A percentile compares a stretch with the other conserved stretches of the same genome.
Conservation (phyloP, 2,329 filamentous ascomycete species). For the Alternaria gansuensis region DNA sequence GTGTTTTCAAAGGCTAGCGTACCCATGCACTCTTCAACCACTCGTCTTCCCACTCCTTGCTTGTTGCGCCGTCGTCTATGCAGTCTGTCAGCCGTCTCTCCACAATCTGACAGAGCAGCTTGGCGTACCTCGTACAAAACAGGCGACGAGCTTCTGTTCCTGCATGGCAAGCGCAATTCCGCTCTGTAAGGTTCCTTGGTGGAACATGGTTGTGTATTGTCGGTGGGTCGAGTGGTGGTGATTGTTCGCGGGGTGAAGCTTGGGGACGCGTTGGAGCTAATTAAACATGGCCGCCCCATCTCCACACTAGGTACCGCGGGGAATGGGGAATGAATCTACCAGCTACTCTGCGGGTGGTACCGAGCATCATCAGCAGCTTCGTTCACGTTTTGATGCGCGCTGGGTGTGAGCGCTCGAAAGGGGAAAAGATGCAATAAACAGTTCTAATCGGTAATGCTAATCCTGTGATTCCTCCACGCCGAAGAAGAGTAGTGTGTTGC, state of each 20-base stretch:
- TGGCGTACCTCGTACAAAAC: slow-evolving; percentile 77
- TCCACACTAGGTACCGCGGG: slow-evolving; percentile 15
- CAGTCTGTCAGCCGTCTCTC: slow-evolving; percentile 19
- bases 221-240: slow-evolving; percentile 16
- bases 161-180: slow-evolving; percentile 80
- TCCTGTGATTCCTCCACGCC: slow-evolving; percentile 39
- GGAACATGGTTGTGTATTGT: slow-evolving; percentile 71
- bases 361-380: slow-evolving; percentile 7
- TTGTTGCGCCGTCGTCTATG: slow-evolving; percentile 74
- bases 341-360: slow-evolving; percentile 14
- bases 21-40: slow-evolving; percentile 62
- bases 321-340: slow-evolving; percentile 26
- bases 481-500: slow-evolving; percentile 41
- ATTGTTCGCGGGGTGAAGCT: slow-evolving; percentile 30
- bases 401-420: background rate
- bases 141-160: slow-evolving; percentile 79
- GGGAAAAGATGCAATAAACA: slow-evolving; percentile 33
- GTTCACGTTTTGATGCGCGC: background rate
- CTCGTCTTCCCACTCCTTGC: slow-evolving; percentile 75
- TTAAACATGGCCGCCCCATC: too few species aligned
- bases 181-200: slow-evolving; percentile 78
- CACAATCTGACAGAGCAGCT: slow-evolving; percentile 22
- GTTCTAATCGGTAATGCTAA: slow-evolving; percentile 46
- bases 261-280: slow-evolving; percentile 27
- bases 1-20: slow-evolving; percentile 13